Percentiles rank a stretch among this genome's conserved stretches.
These are phyloP conservation scores for Primulina eburnea DNA, from an alignment of 257 asterid species.

Conservation along the genomic window DNA sequence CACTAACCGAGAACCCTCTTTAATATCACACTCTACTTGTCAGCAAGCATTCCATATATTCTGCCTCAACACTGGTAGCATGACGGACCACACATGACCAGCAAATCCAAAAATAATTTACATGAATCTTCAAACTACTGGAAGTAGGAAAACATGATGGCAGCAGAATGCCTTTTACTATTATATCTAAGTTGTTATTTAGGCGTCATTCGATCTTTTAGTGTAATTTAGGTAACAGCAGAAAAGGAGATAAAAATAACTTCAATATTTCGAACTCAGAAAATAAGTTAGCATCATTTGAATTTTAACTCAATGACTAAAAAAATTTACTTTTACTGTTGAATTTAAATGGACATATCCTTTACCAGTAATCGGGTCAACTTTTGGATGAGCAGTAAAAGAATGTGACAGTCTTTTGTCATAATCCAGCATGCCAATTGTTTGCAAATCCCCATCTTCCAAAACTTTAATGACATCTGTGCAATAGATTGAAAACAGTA, in stretches of 20 bases:
- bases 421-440: slow-evolving; percentile 89
- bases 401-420: slow-evolving; percentile 83
- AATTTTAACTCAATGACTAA: neutral
- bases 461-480: slow-evolving; percentile 81
- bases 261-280: neutral
- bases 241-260: neutral
- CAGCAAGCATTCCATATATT: neutral
- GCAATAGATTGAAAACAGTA: slow-evolving; percentile 18
- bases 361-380: slow-evolving; percentile 91
- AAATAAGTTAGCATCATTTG: neutral
- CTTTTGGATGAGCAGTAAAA: slow-evolving; percentile 97
- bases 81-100: neutral
- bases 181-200: neutral
- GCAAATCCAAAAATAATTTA: neutral
- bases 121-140: neutral
- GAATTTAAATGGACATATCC: slow-evolving; percentile 12
- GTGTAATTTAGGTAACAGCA: neutral
- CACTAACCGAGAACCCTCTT: neutral
- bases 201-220: neutral
- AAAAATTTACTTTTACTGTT: slow-evolving; percentile 1
- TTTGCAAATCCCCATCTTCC: slow-evolving; percentile 96
- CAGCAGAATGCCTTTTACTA: neutral
- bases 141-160: neutral
- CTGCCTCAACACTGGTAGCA: neutral
- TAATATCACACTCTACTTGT: neutral